A percentile compares a stretch with the other conserved stretches of the same genome.
phyloP scores from a whole-genome alignment of 2,329 filamentous ascomycete genomes.

The Penicillium sclerotiorum region DNA sequence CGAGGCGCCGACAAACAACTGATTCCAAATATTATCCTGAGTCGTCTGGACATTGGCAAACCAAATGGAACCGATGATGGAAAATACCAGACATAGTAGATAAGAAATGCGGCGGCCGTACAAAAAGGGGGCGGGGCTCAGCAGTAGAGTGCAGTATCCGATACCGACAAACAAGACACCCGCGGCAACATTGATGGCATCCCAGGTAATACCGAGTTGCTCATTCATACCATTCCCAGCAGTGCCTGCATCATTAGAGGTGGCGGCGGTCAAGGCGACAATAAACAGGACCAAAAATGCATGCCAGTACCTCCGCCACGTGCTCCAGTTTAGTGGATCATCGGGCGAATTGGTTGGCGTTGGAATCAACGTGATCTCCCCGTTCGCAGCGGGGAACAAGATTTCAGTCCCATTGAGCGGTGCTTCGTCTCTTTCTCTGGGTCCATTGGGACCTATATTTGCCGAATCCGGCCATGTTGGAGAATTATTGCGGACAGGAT shows the following conservation, averaged over 20 bases:
- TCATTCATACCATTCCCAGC: slow-evolving; percentile 55
- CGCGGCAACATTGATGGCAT: slow-evolving; percentile 59
- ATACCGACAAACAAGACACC: slow-evolving; percentile 60
- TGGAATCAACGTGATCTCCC: slow-evolving; percentile 56
- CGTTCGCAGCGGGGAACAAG: slow-evolving; percentile 27
- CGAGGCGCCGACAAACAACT: slow-evolving; percentile 61
- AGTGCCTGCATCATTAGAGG: slow-evolving; percentile 58
- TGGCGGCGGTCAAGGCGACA: slow-evolving; percentile 59
- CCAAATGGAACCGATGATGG: slow-evolving; percentile 57
- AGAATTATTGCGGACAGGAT: slow-evolving; percentile 1
- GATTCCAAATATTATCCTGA: slow-evolving; percentile 56
- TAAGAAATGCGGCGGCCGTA: slow-evolving; percentile 61
- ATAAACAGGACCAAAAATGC: slow-evolving; percentile 51
- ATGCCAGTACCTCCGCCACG: slow-evolving; percentile 54
- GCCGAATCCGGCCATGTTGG: not conserved
- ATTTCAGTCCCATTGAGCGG: slow-evolving; percentile 23
- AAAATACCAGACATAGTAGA: slow-evolving; percentile 54
- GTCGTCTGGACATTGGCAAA: slow-evolving; percentile 51
- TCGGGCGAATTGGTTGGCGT: slow-evolving; percentile 57
- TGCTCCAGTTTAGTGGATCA: slow-evolving; percentile 57
- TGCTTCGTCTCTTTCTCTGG: slow-evolving; percentile 10
- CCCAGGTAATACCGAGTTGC: slow-evolving; percentile 55
- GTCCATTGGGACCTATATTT: not conserved
- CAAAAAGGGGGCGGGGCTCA: slow-evolving; percentile 56
- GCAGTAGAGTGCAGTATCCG: slow-evolving; percentile 58